A percentile compares a stretch with the other conserved stretches of the same genome.
phyloP scores from a whole-genome alignment of 768 basidiomycete species.

The Tulasnella sp. region DNA sequence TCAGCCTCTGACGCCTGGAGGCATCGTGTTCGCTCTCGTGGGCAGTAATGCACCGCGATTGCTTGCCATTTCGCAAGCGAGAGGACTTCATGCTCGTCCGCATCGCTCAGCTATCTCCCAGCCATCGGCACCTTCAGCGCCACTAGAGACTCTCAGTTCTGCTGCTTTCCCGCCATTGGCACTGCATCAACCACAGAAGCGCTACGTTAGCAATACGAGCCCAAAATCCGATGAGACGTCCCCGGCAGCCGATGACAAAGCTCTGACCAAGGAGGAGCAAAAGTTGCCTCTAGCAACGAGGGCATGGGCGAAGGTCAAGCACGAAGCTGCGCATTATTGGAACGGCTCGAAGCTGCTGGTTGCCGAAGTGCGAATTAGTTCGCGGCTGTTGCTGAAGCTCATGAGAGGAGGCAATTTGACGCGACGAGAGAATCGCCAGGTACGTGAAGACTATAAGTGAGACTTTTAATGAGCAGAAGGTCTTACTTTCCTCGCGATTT shows the following conservation, averaged over 20 bases:
- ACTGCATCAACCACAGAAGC: neutral
- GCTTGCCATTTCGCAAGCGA: neutral
- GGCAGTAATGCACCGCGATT: neutral
- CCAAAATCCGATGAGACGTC: neutral
- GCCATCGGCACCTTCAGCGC: neutral
- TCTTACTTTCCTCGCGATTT: neutral
- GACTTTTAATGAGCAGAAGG: neutral
- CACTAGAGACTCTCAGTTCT: neutral
- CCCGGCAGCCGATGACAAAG: constrained; percentile 14
- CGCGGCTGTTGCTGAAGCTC: constrained; percentile 85
- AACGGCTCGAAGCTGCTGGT: constrained; percentile 91
- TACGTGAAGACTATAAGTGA: constrained; percentile 37
- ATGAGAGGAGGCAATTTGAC: constrained; percentile 88
- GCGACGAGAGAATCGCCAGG: constrained; percentile 90
- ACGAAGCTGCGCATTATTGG: constrained; percentile 96
- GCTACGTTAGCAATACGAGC: constrained; percentile 9
- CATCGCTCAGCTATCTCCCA: neutral
- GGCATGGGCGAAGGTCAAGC: constrained; percentile 90
- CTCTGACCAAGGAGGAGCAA: constrained; percentile 29
- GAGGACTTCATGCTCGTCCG: neutral
- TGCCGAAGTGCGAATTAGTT: constrained; percentile 88
- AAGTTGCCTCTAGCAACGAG: constrained; percentile 43
- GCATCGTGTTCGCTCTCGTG: neutral
- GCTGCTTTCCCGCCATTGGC: neutral
- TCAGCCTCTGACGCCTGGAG: neutral